Evolutionary conservation across 495 filamentous ascomycete genomes (phyloP), one percentile per base, ranked within the genome.

Genomic region (Immersiella caudata): DNA sequence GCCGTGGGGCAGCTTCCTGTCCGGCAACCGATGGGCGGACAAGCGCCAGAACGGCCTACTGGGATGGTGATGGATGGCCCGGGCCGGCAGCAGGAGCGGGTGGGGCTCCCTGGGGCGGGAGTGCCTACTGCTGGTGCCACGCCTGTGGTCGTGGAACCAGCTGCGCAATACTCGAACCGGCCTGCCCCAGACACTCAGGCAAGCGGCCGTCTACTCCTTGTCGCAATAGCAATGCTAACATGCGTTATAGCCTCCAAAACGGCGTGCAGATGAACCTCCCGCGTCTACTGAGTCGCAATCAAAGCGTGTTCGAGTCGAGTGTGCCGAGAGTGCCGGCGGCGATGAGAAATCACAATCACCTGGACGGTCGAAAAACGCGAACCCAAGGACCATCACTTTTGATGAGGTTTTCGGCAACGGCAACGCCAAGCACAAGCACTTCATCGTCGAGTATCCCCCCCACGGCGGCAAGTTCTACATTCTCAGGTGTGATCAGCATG

Each of bases 401-500:
- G 65, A 74, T 6, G 77, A 84, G 21, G 80, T 84, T 0, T 82
- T 74, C 64, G 73, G 78, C 25, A 56, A 69, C 29, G 76, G 79
- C 8, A 67, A 74, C 0, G 74, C 81, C 0, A 52, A 70, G 55
- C 72, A 78, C 68, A 79, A 78, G 16, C 80, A 84, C 55, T 71
- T 71, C 6, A 84, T 84, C 33, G 70, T 78, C 3, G 78, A 83
- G 51, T 80, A 69, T 27, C 81, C 79, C 0, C 20, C 60, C 0
- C 29, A 51, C 2, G 73, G 68, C 7, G 52, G 60, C 4, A 27
- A 67, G 0, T 83, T 72, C 66, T 83, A 81, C 51, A 82, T 84
- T 21, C 49, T 83, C 14, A 77, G 74, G 65, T 84, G 81, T 65
- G 79, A 80, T 16, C 71, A 80, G 57, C 81, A 84, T 16, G 61